Conservation (phyloP, 192 early-diverging fungal species). For the Backusella australiensis region DNA sequence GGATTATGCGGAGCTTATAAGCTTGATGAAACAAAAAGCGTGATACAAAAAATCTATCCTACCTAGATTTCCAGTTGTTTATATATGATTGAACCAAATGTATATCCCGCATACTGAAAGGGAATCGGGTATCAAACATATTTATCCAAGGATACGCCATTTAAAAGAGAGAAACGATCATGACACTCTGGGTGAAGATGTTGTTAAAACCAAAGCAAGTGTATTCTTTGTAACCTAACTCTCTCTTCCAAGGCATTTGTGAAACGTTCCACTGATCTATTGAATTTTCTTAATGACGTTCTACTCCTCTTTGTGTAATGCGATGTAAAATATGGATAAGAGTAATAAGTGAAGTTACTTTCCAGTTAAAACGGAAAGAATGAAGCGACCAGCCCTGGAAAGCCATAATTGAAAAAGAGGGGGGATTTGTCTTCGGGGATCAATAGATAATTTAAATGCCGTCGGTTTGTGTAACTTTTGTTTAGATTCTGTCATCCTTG, state of each 20-base stretch:
- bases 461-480: background rate
- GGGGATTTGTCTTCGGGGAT: conserved; percentile 9
- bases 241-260: background rate
- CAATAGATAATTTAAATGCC: background rate
- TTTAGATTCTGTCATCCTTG: background rate
- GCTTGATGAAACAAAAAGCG: background rate
- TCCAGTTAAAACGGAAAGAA: background rate
- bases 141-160: background rate
- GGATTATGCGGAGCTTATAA: conserved; percentile 1
- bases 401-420: background rate
- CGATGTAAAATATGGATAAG: background rate
- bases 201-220: background rate
- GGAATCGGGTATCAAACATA: background rate
- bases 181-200: background rate
- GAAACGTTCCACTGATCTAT: background rate
- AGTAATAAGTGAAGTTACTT: background rate
- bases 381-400: background rate
- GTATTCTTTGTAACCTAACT: background rate
- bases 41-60: background rate
- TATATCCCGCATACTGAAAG: background rate
- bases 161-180: background rate
- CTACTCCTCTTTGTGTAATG: background rate
- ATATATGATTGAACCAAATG: background rate
- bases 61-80: background rate
- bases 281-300: background rate